phyloP scores from a whole-genome alignment of 2,329 filamentous ascomycete genomes.

The Aureobasidium mangrovei region DNA sequence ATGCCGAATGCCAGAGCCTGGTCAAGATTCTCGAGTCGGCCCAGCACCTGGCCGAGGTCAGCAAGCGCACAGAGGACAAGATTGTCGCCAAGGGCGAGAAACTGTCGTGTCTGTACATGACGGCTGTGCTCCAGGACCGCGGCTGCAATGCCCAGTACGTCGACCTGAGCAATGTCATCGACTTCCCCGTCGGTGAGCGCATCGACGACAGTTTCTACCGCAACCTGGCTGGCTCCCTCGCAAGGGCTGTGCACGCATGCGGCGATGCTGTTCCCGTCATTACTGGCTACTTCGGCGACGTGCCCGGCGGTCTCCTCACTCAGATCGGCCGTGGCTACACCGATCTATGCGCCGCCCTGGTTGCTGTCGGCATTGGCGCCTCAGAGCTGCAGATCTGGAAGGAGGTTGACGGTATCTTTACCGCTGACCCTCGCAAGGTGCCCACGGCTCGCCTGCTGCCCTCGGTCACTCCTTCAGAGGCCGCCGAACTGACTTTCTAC shows the following conservation, averaged over 20 bases:
- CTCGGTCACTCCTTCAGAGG: slow-evolving; percentile 86
- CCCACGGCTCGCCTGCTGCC: slow-evolving; percentile 85
- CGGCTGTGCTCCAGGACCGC: slow-evolving; percentile 69
- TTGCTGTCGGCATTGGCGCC: slow-evolving; percentile 80
- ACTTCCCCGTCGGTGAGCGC: slow-evolving; percentile 42
- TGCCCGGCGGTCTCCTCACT: slow-evolving; percentile 82
- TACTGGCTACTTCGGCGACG: slow-evolving; percentile 90
- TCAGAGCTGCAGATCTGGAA: slow-evolving; percentile 96
- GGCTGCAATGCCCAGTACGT: slow-evolving; percentile 82
- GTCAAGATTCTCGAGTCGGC: slow-evolving; percentile 62
- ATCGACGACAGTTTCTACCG: slow-evolving; percentile 40
- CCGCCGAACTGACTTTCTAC: slow-evolving; percentile 76
- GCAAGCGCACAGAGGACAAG: slow-evolving; percentile 49
- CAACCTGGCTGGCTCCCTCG: slow-evolving; percentile 34
- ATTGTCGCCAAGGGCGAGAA: slow-evolving; percentile 95
- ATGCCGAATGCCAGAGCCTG: slow-evolving; percentile 71
- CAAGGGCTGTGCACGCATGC: slow-evolving; percentile 34
- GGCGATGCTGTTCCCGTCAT: slow-evolving; percentile 40
- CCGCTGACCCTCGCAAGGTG: slow-evolving; percentile 75
- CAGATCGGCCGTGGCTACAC: slow-evolving; percentile 94
- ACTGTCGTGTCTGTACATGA: slow-evolving; percentile 86
- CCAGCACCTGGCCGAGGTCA: slow-evolving; percentile 47
- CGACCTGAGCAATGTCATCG: slow-evolving; percentile 75
- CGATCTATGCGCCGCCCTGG: slow-evolving; percentile 85
- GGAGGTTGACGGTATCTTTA: slow-evolving; percentile 94